Base-by-base conservation (phyloP, 148 eudicot species). In the Linanthus parryae region DNA sequence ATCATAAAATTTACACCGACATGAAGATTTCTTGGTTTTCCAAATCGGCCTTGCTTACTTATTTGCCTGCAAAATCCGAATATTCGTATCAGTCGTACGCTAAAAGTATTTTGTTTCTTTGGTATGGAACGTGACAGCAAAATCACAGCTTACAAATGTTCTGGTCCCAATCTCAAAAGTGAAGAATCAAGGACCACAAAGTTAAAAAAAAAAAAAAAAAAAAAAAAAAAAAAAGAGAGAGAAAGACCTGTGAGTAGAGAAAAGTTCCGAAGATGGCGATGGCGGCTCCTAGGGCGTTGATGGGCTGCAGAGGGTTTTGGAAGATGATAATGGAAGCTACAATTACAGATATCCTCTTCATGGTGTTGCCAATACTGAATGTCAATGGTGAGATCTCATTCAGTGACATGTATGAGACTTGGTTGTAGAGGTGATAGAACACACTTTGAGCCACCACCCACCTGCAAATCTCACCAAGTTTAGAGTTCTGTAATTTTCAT, bases 371-470 rank as follows among this genome's bases (percentile, higher is more conserved):
- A 41, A 81, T 60, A 58, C 88, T 81, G 63, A 81, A 81, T 36
- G 88, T 81, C 67, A 81, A 58, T 11, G 88, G 88, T 38, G 88
- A 78, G 39, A 81, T 81, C 63, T 81, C 78, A 42, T 81, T 83
- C 38, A 81, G 58, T 3, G 88, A 81, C 88, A 81, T 81, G 74
- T 81, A 81, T 5, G 88, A 81, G 5, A 78, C 88, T 57, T 81
- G 88, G 41, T 81, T 81, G 56, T 81, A 81, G 50, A 81, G 57
- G 72, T 81, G 88, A 57, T 81, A 81, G 72, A 81, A 81, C 19
- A 81, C 73, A 62, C 88, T 81, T 25, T 81, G 88, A 31, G 88
- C 88, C 47, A 72, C 84, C 39, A 82, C 84, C 88, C 88, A 82
- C 88, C 88, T 82, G 47, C 10, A 48, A 1, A 48, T 13, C 7